Conservation (phyloP, 768 basidiomycete species). For the Clavulina sp. region DNA sequence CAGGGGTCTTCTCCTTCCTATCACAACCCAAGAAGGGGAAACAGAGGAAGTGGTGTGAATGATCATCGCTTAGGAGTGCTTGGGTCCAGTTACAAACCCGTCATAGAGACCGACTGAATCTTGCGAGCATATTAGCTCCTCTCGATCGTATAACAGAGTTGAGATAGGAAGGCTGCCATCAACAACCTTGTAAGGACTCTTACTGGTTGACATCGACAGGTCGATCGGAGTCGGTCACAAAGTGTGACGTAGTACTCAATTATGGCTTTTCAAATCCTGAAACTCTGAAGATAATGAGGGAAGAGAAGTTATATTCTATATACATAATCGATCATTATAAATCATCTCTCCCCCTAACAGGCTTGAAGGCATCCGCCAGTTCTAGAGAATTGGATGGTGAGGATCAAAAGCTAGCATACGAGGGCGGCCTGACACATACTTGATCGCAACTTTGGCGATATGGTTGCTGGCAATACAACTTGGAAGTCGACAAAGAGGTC, state of each 20-base stretch:
- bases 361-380: conserved; percentile 35
- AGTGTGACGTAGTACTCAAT: no score
- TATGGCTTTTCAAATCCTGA: no score
- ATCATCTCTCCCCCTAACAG: conserved; percentile 24
- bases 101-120: conserved; percentile 81
- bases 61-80: no score
- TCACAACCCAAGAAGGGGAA: conserved; percentile 4
- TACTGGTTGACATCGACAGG: background rate
- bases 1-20: conserved; percentile 67
- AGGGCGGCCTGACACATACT: conserved; percentile 41
- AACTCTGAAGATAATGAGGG: no score
- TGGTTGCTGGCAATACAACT: conserved; percentile 65
- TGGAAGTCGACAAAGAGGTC: conserved; percentile 88
- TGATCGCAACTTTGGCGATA: conserved; percentile 46
- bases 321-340: no score
- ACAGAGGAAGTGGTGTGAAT: background rate
- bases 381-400: conserved; percentile 23
- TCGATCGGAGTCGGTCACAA: no score
- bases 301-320: no score
- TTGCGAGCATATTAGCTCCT: conserved; percentile 54
- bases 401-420: background rate
- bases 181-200: conserved; percentile 15
- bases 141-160: conserved; percentile 65
- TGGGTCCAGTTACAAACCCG: conserved; percentile 49
- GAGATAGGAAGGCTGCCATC: conserved; percentile 66